Percentiles rank a stretch among this genome's conserved stretches.
These are phyloP conservation scores for Hamigera avellanea DNA, from an alignment of 495 filamentous ascomycete genomes.

Conservation along the genomic window DNA sequence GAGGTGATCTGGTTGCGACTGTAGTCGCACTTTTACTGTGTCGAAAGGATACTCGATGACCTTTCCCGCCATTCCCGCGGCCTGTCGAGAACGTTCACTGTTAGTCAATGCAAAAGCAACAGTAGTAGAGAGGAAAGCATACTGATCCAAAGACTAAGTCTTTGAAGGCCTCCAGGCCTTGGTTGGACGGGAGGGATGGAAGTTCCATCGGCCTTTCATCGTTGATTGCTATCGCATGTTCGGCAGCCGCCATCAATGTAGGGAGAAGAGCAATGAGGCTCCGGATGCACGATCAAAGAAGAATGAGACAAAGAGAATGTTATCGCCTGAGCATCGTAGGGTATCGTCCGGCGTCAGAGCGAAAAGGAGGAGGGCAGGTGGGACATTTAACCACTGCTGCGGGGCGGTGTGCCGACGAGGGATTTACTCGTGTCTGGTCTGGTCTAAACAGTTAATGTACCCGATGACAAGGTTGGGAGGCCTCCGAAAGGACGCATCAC, in stretches of 20 bases:
- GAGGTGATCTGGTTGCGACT: conserved; percentile 66
- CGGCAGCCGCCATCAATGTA: conserved; percentile 31
- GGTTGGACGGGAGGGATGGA: conserved; percentile 34
- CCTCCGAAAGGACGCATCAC: too few relatives aligned
- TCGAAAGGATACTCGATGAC: conserved; percentile 97
- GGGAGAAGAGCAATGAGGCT: conserved; percentile 12
- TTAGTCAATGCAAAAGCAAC: too few relatives aligned
- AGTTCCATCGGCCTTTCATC: conserved; percentile 31
- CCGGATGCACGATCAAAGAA: conserved; percentile 11
- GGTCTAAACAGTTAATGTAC: background rate
- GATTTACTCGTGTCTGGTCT: conserved; percentile 10
- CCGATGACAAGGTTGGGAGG: too few relatives aligned
- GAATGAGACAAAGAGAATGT: conserved; percentile 15
- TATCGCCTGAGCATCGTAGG: conserved; percentile 21
- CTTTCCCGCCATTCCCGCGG: conserved; percentile 86
- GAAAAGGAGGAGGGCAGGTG: too few relatives aligned
- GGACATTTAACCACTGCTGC: too few relatives aligned
- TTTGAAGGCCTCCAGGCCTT: conserved; percentile 58
- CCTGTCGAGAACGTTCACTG: conserved; percentile 25
- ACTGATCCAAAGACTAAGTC: conserved; percentile 80
- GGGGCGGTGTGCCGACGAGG: conserved; percentile 25
- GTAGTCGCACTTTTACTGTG: conserved; percentile 78
- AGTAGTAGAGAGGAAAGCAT: conserved; percentile 19
- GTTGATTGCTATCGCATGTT: conserved; percentile 26
- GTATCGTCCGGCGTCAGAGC: background rate